Conservation (phyloP, 2,329 filamentous ascomycete genomes). For the Colletotrichum tofieldiae region DNA sequence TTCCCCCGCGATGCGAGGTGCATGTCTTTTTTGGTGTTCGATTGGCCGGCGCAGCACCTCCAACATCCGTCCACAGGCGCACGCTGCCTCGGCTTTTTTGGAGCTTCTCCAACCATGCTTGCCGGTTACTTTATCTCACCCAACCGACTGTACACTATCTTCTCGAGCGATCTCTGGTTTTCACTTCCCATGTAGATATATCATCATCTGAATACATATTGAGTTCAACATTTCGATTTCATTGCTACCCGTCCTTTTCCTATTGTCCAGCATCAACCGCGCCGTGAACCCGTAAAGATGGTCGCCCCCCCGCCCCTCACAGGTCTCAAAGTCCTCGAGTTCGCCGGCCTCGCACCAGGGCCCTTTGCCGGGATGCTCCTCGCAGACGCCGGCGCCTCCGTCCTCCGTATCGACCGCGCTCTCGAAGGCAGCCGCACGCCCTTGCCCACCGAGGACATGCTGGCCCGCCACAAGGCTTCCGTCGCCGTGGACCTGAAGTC, state of each 20-base stretch:
- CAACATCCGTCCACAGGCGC: constrained; percentile 18
- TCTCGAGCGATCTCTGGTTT: background rate
- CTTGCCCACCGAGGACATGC: constrained; percentile 75
- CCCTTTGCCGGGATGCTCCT: constrained; percentile 92
- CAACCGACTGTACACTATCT: background rate
- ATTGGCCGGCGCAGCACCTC: background rate
- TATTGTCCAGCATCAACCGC: background rate
- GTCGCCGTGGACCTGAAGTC: constrained; percentile 86
- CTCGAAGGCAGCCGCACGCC: constrained; percentile 57
- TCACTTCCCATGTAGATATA: constrained; percentile 4
- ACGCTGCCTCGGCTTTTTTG: constrained; percentile 39
- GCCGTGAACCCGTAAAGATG: constrained; percentile 49
- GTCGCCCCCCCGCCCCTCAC: constrained; percentile 59
- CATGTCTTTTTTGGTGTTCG: constrained; percentile 14
- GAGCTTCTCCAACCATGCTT: constrained; percentile 34
- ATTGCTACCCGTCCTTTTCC: background rate
- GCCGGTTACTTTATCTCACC: constrained; percentile 6
- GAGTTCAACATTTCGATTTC: background rate
- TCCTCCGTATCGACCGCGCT: constrained; percentile 86
- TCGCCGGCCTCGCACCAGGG: constrained; percentile 77
- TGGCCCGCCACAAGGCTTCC: constrained; percentile 86
- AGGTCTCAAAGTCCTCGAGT: constrained; percentile 72
- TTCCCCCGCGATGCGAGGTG: constrained; percentile 15
- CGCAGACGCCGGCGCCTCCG: constrained; percentile 89
- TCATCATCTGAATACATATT: too few relatives aligned